Conservation (phyloP, 2,329 filamentous ascomycete genomes). For the Botrytis elliptica region DNA sequence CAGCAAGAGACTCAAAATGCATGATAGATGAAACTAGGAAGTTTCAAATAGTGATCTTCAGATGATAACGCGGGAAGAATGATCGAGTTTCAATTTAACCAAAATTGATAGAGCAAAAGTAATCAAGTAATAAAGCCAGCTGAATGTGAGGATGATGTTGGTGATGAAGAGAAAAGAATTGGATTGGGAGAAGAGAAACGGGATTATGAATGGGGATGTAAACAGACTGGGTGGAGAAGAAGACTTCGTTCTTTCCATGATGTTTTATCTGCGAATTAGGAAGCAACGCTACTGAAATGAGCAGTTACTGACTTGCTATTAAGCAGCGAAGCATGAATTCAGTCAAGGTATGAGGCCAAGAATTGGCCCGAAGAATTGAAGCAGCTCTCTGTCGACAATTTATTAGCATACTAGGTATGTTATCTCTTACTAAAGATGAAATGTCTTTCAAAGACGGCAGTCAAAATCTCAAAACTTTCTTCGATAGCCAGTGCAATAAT, state of each 20-base stretch:
- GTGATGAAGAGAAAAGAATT: neutral
- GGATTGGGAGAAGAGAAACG: neutral
- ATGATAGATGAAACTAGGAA: constrained; percentile 22
- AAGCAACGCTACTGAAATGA: neutral
- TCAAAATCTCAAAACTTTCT: neutral
- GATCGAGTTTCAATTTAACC: neutral
- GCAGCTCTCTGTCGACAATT: no score
- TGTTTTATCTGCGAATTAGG: neutral
- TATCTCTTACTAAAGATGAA: neutral
- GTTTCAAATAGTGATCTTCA: neutral
- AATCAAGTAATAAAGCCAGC: neutral
- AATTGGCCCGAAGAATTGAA: neutral
- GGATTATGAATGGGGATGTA: neutral
- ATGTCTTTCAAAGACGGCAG: neutral
- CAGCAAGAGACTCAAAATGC: constrained; percentile 31
- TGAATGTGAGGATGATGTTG: neutral
- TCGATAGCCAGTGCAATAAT: neutral
- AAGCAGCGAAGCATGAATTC: neutral
- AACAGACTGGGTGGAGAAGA: neutral
- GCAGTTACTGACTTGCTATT: neutral
- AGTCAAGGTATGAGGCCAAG: no score
- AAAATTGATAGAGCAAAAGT: neutral
- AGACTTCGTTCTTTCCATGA: neutral
- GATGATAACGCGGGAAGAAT: neutral
- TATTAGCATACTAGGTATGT: no score